Evolutionary conservation across 139 green algal species (phyloP).

Genomic region (Coelastrella sp.): DNA sequence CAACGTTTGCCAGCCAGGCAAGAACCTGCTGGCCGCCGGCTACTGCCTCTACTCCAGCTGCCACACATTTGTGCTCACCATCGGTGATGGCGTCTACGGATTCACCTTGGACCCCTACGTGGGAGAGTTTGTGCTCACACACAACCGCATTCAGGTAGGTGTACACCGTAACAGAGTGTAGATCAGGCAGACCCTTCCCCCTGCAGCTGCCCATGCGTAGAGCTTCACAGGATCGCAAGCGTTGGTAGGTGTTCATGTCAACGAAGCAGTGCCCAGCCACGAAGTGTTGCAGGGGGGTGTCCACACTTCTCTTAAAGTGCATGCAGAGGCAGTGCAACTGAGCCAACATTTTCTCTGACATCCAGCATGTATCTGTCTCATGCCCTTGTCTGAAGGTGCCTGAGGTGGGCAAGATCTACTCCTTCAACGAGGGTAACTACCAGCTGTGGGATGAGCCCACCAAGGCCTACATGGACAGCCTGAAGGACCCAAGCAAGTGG

Average conservation of each 20-base stretch:
- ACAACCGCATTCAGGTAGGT: slow-evolving; percentile 83
- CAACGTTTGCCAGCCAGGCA: slow-evolving; percentile 95
- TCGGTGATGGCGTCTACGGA: slow-evolving; percentile 93
- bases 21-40: slow-evolving; percentile 87
- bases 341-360: not conserved
- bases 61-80: slow-evolving; percentile 92
- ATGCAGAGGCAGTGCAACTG: too few species aligned
- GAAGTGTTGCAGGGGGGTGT: too few species aligned
- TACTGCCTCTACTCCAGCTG: slow-evolving; percentile 97
- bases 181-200: not conserved
- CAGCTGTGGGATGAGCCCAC: slow-evolving; percentile 81
- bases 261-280: too few species aligned
- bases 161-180: not conserved
- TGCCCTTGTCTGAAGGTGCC: slow-evolving; percentile 63
- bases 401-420: slow-evolving; percentile 96
- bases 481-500: slow-evolving; percentile 84
- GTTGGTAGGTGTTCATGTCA: too few species aligned
- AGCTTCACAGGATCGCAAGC: not conserved
- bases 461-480: slow-evolving; percentile 85
- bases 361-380: not conserved
- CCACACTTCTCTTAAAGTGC: too few species aligned
- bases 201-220: not conserved
- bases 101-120: slow-evolving; percentile 94
- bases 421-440: slow-evolving; percentile 99
- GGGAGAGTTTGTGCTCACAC: slow-evolving; percentile 93